Evolutionary conservation across 2,329 filamentous ascomycete species (phyloP).

Genomic region (Monascus ruber): DNA sequence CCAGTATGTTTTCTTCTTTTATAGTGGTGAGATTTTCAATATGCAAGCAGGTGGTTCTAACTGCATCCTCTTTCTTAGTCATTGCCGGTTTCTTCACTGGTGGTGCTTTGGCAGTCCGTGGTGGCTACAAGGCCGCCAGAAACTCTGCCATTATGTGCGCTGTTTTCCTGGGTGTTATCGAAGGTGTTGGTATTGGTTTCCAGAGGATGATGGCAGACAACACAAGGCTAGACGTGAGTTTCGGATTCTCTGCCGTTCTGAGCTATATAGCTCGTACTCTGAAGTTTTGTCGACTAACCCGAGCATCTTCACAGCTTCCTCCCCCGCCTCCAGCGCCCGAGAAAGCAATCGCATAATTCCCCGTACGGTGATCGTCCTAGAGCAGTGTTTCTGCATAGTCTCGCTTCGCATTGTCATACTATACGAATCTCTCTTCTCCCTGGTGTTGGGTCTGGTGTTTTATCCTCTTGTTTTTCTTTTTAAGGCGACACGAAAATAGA

Average conservation of each 20-base stretch:
- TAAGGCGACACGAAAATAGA: background rate
- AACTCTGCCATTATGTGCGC: slow-evolving; percentile 96
- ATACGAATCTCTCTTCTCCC: slow-evolving; percentile 26
- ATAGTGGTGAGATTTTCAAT: background rate
- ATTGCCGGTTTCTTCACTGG: slow-evolving; percentile 96
- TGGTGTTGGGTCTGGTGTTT: slow-evolving; percentile 23
- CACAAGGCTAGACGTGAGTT: slow-evolving; percentile 63
- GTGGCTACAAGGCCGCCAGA: slow-evolving; percentile 79
- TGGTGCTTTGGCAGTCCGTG: slow-evolving; percentile 80
- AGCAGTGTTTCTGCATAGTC: slow-evolving; percentile 8
- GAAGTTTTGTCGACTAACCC: background rate
- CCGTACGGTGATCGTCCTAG: slow-evolving; percentile 2
- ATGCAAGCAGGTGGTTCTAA: background rate
- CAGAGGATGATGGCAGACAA: slow-evolving; percentile 86
- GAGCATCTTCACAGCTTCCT: slow-evolving; percentile 17
- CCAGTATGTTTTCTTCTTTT: slow-evolving; percentile 43
- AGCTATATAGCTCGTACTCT: background rate
- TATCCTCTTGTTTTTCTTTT: background rate
- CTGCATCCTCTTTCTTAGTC: slow-evolving; percentile 33
- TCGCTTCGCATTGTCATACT: slow-evolving; percentile 7
- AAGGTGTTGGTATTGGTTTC: slow-evolving; percentile 93
- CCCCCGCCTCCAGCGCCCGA: slow-evolving; percentile 24
- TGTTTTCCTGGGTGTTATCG: slow-evolving; percentile 86
- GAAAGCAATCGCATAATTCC: slow-evolving; percentile 25
- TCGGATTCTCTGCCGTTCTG: background rate